Evolutionary conservation across 2,329 filamentous ascomycete species (phyloP).

Genomic region (Fusarium praegraminearum): DNA sequence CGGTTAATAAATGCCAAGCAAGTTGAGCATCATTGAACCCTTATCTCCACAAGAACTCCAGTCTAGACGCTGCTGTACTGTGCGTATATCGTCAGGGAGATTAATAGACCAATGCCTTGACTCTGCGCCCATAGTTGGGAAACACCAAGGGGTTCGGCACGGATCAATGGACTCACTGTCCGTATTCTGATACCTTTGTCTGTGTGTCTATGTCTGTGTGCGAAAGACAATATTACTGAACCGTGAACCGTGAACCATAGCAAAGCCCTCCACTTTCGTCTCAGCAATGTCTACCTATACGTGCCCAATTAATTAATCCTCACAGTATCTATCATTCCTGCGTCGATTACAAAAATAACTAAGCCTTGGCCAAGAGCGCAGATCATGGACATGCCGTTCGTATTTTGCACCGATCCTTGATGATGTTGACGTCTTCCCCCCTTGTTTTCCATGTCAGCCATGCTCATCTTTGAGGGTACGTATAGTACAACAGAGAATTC

Average conservation of each 20-base stretch:
- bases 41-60: constrained; percentile 32
- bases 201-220: background rate
- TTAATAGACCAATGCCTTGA: constrained; percentile 15
- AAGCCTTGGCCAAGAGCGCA: constrained; percentile 16
- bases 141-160: constrained; percentile 7
- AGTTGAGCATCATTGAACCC: constrained; percentile 29
- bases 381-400: background rate
- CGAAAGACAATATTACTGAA: background rate
- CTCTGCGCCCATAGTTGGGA: background rate
- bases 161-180: constrained; percentile 5
- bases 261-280: constrained; percentile 10
- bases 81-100: constrained; percentile 10
- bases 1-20: constrained; percentile 20
- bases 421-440: constrained; percentile 2
- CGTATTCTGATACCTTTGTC: background rate
- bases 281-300: background rate
- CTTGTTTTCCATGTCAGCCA: constrained; percentile 2
- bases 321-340: constrained; percentile 6
- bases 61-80: constrained; percentile 12
- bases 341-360: constrained; percentile 23
- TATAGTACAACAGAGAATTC: background rate
- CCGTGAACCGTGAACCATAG: background rate
- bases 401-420: background rate
- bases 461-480: background rate
- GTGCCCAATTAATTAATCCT: background rate